Conservation (phyloP, 23 red algal species). For the Gracilaria vermiculophylla region DNA sequence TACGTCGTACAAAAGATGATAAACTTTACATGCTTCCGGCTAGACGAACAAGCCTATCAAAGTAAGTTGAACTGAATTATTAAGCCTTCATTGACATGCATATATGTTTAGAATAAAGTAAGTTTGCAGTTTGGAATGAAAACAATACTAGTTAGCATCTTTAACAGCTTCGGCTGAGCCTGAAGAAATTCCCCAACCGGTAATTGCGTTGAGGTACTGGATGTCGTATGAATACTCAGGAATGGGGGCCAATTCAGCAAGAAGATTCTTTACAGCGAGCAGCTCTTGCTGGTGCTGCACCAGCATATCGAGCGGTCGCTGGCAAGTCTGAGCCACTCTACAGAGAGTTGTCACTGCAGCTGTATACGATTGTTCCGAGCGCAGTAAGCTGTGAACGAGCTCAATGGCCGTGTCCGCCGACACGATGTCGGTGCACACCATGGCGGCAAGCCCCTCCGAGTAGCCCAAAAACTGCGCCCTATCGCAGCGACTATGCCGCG, state of each 20-base stretch:
- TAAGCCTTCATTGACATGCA: too few relatives aligned
- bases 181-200: neutral
- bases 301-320: neutral
- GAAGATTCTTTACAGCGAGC: neutral
- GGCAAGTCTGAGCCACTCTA: neutral
- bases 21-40: too few relatives aligned
- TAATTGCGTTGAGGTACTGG: slow-evolving; percentile 6
- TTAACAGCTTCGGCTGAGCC: too few relatives aligned
- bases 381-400: neutral
- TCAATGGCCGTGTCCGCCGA: slow-evolving; percentile 5
- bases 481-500: neutral
- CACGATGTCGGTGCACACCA: neutral
- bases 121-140: too few relatives aligned
- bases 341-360: slow-evolving; percentile 18
- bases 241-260: neutral
- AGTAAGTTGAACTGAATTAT: too few relatives aligned
- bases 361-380: neutral
- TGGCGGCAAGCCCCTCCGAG: slow-evolving; percentile 10
- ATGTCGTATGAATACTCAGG: slow-evolving; percentile 6
- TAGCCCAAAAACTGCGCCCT: slow-evolving; percentile 33
- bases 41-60: too few relatives aligned
- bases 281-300: neutral
- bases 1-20: too few relatives aligned
- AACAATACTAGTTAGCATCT: too few relatives aligned
- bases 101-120: too few relatives aligned